phyloP scores from a whole-genome alignment of 352 stramenopile genomes.

The Phytophthora pluvialis region DNA sequence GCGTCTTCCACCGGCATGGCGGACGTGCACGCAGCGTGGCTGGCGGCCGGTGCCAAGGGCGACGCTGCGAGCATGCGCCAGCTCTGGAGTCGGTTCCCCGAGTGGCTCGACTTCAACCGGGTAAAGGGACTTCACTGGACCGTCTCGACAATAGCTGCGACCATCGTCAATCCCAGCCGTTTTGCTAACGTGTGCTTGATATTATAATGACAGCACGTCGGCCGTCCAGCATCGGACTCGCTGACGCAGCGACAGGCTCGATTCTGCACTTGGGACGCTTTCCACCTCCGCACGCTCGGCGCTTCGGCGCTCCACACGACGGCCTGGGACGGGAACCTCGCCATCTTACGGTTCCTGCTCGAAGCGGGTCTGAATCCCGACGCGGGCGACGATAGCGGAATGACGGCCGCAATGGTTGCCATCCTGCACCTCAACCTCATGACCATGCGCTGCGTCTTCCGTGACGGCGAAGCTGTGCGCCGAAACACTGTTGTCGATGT shows the following conservation, averaged over 20 bases:
- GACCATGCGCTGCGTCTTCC: constrained; percentile 35
- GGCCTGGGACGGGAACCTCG: constrained; percentile 22
- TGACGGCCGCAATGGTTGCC: constrained; percentile 37
- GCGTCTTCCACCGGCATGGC: neutral
- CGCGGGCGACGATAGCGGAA: constrained; percentile 12
- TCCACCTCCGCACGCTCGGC: constrained; percentile 31
- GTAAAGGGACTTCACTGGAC: no score
- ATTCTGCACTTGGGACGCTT: constrained; percentile 26
- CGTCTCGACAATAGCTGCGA: no score
- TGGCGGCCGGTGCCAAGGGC: neutral
- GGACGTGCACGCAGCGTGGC: neutral
- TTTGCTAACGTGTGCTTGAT: neutral
- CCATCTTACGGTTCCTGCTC: constrained; percentile 31
- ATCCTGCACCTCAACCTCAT: constrained; percentile 34
- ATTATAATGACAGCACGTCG: constrained; percentile 9
- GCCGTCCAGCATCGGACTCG: neutral
- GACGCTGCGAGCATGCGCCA: neutral
- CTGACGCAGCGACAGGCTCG: neutral
- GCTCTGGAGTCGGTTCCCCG: neutral
- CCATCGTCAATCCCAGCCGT: no score
- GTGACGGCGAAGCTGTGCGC: constrained; percentile 12
- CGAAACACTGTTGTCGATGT: constrained; percentile 38
- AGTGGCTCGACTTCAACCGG: neutral
- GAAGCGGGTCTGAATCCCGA: constrained; percentile 30
- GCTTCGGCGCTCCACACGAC: constrained; percentile 36